Evolutionary conservation across 2,329 filamentous ascomycete genomes (phyloP).

Genomic region (Coniochaeta sp.): DNA sequence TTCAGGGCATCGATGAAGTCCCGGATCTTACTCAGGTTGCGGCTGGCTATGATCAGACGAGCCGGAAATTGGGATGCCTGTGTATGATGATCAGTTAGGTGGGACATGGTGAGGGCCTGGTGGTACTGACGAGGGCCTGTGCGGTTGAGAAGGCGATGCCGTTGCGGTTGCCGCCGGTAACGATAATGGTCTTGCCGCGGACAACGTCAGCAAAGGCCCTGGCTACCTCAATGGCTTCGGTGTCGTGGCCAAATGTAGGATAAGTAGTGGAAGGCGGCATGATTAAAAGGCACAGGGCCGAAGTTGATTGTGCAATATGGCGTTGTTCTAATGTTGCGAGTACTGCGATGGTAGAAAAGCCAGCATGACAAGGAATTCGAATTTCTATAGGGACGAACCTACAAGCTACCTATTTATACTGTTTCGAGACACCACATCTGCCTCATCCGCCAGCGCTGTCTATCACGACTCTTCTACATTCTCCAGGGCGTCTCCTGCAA

Average conservation of each 20-base stretch:
- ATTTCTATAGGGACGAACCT: background rate
- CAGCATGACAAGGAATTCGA: background rate
- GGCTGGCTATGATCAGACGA: background rate
- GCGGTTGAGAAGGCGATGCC: constrained; percentile 26
- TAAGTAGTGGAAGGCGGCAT: constrained; percentile 17
- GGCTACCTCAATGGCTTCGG: constrained; percentile 30
- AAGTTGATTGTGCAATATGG: background rate
- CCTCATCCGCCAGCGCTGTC: background rate
- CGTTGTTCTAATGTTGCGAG: background rate
- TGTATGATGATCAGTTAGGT: background rate
- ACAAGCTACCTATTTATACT: background rate
- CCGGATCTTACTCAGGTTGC: background rate
- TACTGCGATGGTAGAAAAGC: background rate
- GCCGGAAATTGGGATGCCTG: background rate
- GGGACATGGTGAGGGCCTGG: background rate
- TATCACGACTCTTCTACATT: no score
- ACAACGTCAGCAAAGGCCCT: constrained; percentile 24
- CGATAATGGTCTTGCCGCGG: constrained; percentile 25
- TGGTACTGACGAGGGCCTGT: constrained; percentile 23
- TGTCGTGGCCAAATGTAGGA: constrained; percentile 23
- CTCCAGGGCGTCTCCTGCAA: background rate
- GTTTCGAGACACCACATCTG: background rate
- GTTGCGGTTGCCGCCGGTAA: constrained; percentile 25
- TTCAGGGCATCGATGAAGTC: background rate
- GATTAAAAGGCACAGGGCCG: background rate